Base-by-base conservation (phyloP, 2,329 filamentous ascomycete species). In the Sporothrix curviconia region DNA sequence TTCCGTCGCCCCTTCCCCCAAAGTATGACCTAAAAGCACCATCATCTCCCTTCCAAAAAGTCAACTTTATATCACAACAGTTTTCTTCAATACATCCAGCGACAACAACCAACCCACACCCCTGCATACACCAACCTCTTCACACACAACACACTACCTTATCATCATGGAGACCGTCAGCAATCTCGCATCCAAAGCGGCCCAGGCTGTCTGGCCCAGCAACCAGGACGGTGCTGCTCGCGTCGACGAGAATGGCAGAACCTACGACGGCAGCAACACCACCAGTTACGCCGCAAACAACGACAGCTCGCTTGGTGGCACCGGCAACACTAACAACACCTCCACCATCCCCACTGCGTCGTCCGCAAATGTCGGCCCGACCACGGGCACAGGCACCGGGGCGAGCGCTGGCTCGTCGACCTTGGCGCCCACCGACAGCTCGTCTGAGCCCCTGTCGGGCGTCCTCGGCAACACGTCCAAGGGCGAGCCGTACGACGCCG, bases 401-500 rank as follows among this genome's bases (percentile, higher is more conserved):
- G 49, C 36, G 22, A 25, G n/a, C n/a, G n/a, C n/a, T n/a, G n/a
- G n/a, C n/a, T n/a, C n/a, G n/a, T n/a, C n/a, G n/a, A 15, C 3
- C 25, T 37, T 4, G 30, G 42, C 70, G 69, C 39, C 76, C 76
- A 47, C 70, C 73, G 64, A 71, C 28, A 57, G 68, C 24, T 66
- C 69, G 46, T 68, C 72, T 47, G 90, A 95, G 72, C 90, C 90
- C 17, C 70, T 91, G 44, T 87, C 87, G 19, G 90, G 90, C 22
- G 74, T 82, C 53, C 74, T 78, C 58, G 90, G 90, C 39, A 75
- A 86, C 67, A 86, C 87, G 4, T 78, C 79, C 24, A 78, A 77
- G 43, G 82, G 81, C 12, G 85, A 92, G 69, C 90, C 90, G 0
- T 95, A 85, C 65, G 90, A 94, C 67, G 83, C 83, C 58, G 90